phyloP scores from a whole-genome alignment of 441 rosid genomes.

The Mallotus japonicus region DNA sequence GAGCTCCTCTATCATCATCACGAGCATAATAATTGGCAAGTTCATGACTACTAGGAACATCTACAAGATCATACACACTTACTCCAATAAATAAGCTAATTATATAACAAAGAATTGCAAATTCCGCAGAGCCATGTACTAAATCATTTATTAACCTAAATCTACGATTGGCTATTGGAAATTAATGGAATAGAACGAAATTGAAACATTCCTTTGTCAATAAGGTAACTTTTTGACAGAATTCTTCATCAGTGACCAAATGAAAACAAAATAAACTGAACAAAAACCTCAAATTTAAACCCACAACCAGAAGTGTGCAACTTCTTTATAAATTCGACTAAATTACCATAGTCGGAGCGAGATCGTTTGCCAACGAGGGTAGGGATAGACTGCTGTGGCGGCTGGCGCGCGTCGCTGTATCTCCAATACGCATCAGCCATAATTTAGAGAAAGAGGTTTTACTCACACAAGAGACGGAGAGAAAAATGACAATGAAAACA shows the following conservation, averaged over 20 bases:
- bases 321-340: not conserved
- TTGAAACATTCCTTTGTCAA: too few species aligned
- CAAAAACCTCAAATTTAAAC: conserved; percentile 12
- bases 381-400: conserved; percentile 30
- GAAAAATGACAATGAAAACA: too few species aligned
- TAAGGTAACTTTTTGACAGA: too few species aligned
- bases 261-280: not conserved
- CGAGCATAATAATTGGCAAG: conserved; percentile 39
- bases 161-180: too few species aligned
- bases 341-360: conserved; percentile 47
- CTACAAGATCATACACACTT: conserved; percentile 34
- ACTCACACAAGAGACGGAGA: not conserved
- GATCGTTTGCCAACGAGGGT: conserved; percentile 45
- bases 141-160: too few species aligned
- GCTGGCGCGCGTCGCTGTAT: conserved; percentile 40
- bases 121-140: too few species aligned
- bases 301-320: too few species aligned
- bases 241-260: too few species aligned
- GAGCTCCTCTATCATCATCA: conserved; percentile 49
- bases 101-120: not conserved
- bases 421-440: conserved; percentile 62
- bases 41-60: conserved; percentile 43
- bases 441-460: not conserved
- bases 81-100: conserved; percentile 21
- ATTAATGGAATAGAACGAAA: too few species aligned